Percentiles rank a stretch among this genome's conserved stretches.
phyloP scores from a whole-genome alignment of 2,329 filamentous ascomycete genomes.

The Teratosphaeria nubilosa region DNA sequence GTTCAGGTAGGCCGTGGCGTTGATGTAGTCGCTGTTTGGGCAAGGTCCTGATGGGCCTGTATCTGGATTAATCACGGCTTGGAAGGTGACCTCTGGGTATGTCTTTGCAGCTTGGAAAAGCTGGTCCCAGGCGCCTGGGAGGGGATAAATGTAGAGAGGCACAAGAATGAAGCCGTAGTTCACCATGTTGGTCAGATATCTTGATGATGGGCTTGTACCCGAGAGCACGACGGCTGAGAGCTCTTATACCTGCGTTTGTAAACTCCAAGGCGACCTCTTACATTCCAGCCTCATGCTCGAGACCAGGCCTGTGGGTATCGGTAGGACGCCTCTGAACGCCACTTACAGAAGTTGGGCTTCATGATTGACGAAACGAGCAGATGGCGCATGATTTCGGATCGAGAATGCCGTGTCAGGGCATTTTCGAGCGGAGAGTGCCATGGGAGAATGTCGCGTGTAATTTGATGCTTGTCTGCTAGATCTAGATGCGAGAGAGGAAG shows the following conservation, averaged over 20 bases:
- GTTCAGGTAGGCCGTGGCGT: conserved; percentile 14
- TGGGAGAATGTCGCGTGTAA: neutral
- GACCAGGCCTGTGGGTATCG: neutral
- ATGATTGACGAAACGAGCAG: neutral
- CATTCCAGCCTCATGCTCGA: neutral
- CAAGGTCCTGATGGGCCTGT: conserved; percentile 15
- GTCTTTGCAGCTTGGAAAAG: conserved; percentile 13
- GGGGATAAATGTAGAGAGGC: conserved; percentile 23
- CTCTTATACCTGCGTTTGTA: too few species aligned
- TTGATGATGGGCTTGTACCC: neutral
- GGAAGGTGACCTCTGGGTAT: conserved; percentile 20
- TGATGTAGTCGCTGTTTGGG: conserved; percentile 17
- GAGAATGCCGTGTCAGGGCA: too few species aligned
- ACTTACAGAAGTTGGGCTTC: neutral
- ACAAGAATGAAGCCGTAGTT: conserved; percentile 12
- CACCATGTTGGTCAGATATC: neutral
- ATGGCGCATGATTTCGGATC: too few species aligned
- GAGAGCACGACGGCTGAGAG: neutral
- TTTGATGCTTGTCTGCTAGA: neutral
- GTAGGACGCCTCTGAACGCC: neutral
- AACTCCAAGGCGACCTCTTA: too few species aligned
- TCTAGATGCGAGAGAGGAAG: neutral
- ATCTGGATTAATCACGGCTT: conserved; percentile 21
- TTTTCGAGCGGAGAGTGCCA: neutral
- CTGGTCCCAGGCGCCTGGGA: conserved; percentile 14